Evolutionary conservation across 805 yeast species (phyloP).

Genomic region (Blastobotrys mokoenaii): DNA sequence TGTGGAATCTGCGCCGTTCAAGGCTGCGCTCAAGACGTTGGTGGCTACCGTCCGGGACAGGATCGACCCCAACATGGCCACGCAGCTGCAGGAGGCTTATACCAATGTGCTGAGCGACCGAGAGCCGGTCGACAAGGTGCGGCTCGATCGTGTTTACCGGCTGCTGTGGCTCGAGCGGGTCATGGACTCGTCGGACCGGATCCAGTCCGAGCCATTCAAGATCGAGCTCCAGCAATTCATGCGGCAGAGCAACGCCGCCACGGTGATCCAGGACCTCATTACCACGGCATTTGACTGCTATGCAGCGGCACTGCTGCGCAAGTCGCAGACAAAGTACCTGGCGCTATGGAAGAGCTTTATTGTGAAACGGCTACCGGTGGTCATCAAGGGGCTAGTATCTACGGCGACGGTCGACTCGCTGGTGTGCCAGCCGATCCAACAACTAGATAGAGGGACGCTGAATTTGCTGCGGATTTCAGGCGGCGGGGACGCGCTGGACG

Average conservation of each 20-base stretch:
- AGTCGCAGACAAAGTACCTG: conserved; percentile 28
- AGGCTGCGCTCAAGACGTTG: background rate
- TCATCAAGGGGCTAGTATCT: conserved; percentile 27
- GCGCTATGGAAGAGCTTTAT: conserved; percentile 40
- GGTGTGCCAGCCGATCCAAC: conserved; percentile 23
- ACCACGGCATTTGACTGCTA: conserved; percentile 39
- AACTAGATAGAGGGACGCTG: conserved; percentile 31
- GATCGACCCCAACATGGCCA: background rate
- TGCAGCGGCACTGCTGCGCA: conserved; percentile 31
- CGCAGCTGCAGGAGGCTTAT: background rate
- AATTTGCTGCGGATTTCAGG: conserved; percentile 31
- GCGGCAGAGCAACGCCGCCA: conserved; percentile 4
- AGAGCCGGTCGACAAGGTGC: background rate
- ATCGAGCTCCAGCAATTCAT: conserved; percentile 11
- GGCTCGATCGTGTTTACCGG: conserved; percentile 11
- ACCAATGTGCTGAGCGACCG: background rate
- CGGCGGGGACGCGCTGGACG: conserved; percentile 35
- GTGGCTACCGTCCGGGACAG: background rate
- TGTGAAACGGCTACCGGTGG: conserved; percentile 38
- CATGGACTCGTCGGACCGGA: conserved; percentile 11
- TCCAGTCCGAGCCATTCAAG: conserved; percentile 14
- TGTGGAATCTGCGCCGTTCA: background rate
- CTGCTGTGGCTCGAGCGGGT: conserved; percentile 19
- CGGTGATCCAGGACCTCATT: conserved; percentile 33
- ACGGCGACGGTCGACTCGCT: conserved; percentile 12